Evolutionary conservation across 2,329 filamentous ascomycete genomes (phyloP).

Genomic region (Calonectria montana): DNA sequence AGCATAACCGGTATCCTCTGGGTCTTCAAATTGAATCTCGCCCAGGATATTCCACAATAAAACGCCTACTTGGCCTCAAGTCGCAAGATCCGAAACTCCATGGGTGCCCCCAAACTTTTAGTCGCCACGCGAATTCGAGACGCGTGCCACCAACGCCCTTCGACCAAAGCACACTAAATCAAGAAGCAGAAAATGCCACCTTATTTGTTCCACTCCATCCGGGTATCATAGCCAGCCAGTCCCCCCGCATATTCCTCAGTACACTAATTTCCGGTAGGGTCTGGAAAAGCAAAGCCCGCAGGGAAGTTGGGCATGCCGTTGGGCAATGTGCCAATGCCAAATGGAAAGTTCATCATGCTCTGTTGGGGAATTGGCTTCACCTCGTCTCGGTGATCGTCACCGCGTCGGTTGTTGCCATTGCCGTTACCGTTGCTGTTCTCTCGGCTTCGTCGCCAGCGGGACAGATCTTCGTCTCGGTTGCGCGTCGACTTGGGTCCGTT

Average conservation of each 20-base stretch:
- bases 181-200: constrained; percentile 12
- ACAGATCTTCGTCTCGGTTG: constrained; percentile 52
- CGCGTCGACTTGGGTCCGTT: constrained; percentile 74
- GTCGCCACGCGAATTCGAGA: constrained; percentile 12
- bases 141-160: constrained; percentile 19
- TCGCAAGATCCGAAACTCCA: not conserved
- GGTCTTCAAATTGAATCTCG: not conserved
- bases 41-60: not conserved
- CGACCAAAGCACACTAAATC: not conserved
- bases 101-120: constrained; percentile 7
- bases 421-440: constrained; percentile 42
- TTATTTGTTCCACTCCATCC: constrained; percentile 9
- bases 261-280: constrained; percentile 42
- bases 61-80: not conserved
- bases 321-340: constrained; percentile 53
- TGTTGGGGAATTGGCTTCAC: constrained; percentile 31
- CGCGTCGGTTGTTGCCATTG: constrained; percentile 28
- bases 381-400: constrained; percentile 34
- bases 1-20: not conserved
- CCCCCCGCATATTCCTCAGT: not conserved
- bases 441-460: constrained; percentile 48
- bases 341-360: constrained; percentile 48
- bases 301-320: constrained; percentile 58
- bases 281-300: constrained; percentile 52
- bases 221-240: constrained; percentile 26